A percentile compares a stretch with the other conserved stretches of the same genome.
Evolutionary conservation across 768 basidiomycete genomes (phyloP).

Genomic region (Phaeotremella fagi): DNA sequence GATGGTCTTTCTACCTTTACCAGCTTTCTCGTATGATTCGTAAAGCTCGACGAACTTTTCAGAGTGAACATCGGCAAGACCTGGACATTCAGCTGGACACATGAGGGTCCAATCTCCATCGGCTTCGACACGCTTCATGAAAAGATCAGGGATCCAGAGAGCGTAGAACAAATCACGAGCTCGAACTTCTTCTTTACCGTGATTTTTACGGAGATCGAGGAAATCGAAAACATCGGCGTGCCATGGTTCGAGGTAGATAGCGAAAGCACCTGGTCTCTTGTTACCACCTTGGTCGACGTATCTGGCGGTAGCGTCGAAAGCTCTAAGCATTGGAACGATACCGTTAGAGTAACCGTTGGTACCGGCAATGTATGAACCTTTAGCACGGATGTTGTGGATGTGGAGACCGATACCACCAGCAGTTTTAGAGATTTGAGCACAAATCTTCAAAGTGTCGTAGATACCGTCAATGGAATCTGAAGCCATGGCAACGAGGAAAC

Average conservation of each 20-base stretch:
- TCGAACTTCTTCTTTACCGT: conserved; percentile 94
- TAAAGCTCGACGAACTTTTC: conserved; percentile 69
- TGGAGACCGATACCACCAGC: conserved; percentile 95
- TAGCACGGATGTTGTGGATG: conserved; percentile 95
- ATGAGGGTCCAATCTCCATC: conserved; percentile 91
- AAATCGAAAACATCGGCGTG: conserved; percentile 97
- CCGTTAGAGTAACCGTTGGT: conserved; percentile 99
- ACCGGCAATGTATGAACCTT: conserved; percentile 90
- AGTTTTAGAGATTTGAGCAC: conserved; percentile 98
- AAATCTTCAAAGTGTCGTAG: conserved; percentile 95
- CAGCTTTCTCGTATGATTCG: conserved; percentile 82
- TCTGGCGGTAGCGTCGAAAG: conserved; percentile 93
- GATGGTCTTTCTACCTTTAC: conserved; percentile 64
- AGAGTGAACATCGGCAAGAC: conserved; percentile 79
- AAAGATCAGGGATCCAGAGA: conserved; percentile 94
- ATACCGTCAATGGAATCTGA: conserved; percentile 99
- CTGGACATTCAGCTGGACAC: conserved; percentile 94
- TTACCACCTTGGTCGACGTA: conserved; percentile 99
- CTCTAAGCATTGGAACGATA: conserved; percentile 98
- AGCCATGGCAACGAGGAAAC: conserved; percentile 97
- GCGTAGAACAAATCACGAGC: conserved; percentile 97
- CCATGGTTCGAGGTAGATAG: conserved; percentile 98
- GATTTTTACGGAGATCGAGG: conserved; percentile 95
- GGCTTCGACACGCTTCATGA: conserved; percentile 95
- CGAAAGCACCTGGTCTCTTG: conserved; percentile 97